phyloP scores from a whole-genome alignment of 2,329 filamentous ascomycete species.

The Cercospora sp. region DNA sequence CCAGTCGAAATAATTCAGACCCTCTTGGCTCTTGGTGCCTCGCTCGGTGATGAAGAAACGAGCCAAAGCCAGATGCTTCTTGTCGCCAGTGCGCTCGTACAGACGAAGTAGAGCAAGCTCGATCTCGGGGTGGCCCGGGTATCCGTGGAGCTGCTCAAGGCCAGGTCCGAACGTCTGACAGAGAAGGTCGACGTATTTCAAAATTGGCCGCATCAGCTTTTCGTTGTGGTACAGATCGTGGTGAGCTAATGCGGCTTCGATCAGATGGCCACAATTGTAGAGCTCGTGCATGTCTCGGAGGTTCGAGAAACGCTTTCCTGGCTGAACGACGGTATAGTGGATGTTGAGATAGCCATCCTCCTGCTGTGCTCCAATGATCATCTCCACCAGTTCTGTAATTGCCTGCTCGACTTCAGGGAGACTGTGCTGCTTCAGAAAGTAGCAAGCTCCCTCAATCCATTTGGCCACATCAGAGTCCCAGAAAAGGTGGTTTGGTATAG shows the following conservation, averaged over 20 bases:
- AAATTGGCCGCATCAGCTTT: slow-evolving; percentile 54
- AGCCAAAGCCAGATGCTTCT: slow-evolving; percentile 51
- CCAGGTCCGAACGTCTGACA: slow-evolving; percentile 54
- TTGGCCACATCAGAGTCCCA: slow-evolving; percentile 62
- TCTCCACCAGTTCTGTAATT: slow-evolving; percentile 58
- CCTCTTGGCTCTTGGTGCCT: slow-evolving; percentile 55
- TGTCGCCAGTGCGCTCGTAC: slow-evolving; percentile 44
- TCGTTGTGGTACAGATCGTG: slow-evolving; percentile 55
- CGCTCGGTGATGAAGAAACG: slow-evolving; percentile 61
- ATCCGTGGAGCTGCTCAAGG: slow-evolving; percentile 55
- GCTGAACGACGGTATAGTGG: slow-evolving; percentile 62
- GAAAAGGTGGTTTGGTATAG: slow-evolving; percentile 60
- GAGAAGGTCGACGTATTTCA: slow-evolving; percentile 58
- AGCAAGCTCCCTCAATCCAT: slow-evolving; percentile 64
- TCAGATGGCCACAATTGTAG: slow-evolving; percentile 63
- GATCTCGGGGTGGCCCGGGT: slow-evolving; percentile 62
- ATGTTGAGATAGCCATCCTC: slow-evolving; percentile 64
- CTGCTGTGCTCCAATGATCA: slow-evolving; percentile 59
- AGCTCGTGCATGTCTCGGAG: slow-evolving; percentile 64
- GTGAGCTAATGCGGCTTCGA: slow-evolving; percentile 62
- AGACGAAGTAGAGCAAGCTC: slow-evolving; percentile 54
- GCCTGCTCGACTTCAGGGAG: slow-evolving; percentile 53
- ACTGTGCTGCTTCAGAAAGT: slow-evolving; percentile 51
- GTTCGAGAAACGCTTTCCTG: slow-evolving; percentile 58
- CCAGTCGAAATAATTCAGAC: slow-evolving; percentile 56